phyloP scores from a whole-genome alignment of 83 land plant genomes.

The Picea abies region DNA sequence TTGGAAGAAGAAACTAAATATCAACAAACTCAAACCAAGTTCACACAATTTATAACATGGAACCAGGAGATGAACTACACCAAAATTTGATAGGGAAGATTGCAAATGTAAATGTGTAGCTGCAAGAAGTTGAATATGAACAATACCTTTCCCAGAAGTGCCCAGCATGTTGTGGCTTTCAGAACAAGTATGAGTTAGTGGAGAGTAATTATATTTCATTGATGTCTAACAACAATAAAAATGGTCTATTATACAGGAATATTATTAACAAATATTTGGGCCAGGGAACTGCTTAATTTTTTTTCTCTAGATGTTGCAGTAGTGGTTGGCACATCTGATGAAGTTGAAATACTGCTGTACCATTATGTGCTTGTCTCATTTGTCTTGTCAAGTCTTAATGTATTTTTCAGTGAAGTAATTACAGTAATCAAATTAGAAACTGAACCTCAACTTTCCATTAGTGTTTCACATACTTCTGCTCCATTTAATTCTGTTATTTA shows the following conservation, averaged over 20 bases:
- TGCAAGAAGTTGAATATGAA: neutral
- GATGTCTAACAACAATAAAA: neutral
- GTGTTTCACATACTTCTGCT: neutral
- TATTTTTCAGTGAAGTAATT: neutral
- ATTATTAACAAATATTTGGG: too few relatives aligned
- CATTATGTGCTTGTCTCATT: neutral
- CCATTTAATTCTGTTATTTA: neutral
- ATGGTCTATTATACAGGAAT: neutral
- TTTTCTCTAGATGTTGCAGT: too few relatives aligned
- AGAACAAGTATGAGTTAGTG: neutral
- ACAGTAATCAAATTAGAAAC: neutral
- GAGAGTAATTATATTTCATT: neutral
- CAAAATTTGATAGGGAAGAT: too few relatives aligned
- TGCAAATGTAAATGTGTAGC: too few relatives aligned
- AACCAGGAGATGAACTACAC: too few relatives aligned
- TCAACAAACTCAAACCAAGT: too few relatives aligned
- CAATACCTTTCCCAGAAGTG: neutral
- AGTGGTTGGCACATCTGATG: neutral
- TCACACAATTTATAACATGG: too few relatives aligned
- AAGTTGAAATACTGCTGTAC: neutral
- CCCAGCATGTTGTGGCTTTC: neutral
- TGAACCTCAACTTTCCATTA: neutral
- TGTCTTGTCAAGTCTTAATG: neutral
- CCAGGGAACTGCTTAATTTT: neutral
- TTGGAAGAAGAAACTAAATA: too few relatives aligned